Percentiles rank a stretch among this genome's conserved stretches.
phyloP scores from a whole-genome alignment of 768 basidiomycete genomes.

The Auriscalpium orientale region DNA sequence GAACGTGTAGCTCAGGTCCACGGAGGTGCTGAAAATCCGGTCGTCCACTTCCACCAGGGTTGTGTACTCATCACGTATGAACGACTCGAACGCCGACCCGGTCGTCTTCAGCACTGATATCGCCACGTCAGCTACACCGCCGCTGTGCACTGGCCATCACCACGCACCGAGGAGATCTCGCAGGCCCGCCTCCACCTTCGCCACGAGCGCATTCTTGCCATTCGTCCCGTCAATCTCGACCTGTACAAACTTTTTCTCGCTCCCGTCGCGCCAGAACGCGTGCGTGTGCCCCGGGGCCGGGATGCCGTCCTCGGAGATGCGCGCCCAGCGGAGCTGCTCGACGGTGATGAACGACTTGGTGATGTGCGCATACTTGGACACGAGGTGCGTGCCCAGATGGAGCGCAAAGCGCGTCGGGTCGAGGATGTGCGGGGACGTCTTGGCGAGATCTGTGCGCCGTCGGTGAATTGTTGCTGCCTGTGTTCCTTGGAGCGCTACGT shows the following conservation, averaged over 20 bases:
- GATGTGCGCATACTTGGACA: conserved; percentile 74
- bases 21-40: conserved; percentile 82
- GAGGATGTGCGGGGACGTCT: conserved; percentile 82
- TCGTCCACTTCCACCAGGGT: conserved; percentile 79
- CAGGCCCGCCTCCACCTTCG: conserved; percentile 40
- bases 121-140: neutral
- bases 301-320: conserved; percentile 50
- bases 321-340: conserved; percentile 78
- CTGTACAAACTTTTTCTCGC: conserved; percentile 71
- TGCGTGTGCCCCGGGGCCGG: conserved; percentile 54
- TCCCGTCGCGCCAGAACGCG: conserved; percentile 83
- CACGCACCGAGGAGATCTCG: conserved; percentile 71
- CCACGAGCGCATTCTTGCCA: conserved; percentile 1
- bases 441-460: conserved; percentile 53
- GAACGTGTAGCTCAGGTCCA: conserved; percentile 73
- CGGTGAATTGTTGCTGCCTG: neutral
- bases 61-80: conserved; percentile 83
- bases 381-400: conserved; percentile 77
- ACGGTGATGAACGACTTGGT: conserved; percentile 61
- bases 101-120: conserved; percentile 77
- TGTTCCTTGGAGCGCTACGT: neutral
- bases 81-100: conserved; percentile 78
- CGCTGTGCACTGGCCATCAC: neutral
- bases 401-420: conserved; percentile 80
- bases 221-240: conserved; percentile 34